Evolutionary conservation across 129 eudicot species (phyloP).

Genomic region (Chrysanthemum seticuspe): DNA sequence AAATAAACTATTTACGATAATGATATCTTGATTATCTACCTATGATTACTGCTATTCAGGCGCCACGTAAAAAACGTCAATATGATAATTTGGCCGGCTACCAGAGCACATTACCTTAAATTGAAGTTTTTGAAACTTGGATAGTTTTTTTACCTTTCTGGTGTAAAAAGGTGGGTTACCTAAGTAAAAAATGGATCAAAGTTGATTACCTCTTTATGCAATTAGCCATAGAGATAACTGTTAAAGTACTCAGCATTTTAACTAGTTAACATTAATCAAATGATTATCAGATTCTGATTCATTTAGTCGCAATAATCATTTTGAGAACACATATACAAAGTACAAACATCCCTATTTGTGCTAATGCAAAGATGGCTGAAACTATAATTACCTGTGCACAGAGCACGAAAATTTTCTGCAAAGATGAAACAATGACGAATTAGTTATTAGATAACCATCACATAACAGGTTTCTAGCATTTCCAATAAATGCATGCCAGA

Average conservation of each 20-base stretch:
- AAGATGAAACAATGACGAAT: conserved; percentile 20
- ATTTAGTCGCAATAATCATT: background rate
- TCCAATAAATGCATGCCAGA: background rate
- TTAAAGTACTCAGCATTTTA: background rate
- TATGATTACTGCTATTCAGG: too few species aligned
- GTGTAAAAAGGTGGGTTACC: too few species aligned
- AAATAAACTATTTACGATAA: background rate
- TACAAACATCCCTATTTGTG: background rate
- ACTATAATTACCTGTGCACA: conserved; percentile 64
- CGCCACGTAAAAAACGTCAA: too few species aligned
- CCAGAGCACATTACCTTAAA: too few species aligned
- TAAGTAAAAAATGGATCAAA: too few species aligned
- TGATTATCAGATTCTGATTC: background rate
- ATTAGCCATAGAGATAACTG: too few species aligned
- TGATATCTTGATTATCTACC: background rate
- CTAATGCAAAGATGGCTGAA: background rate
- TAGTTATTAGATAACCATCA: background rate
- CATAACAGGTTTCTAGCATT: background rate
- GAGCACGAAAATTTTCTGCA: conserved; percentile 81
- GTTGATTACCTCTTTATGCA: too few species aligned
- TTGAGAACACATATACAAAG: background rate
- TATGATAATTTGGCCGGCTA: too few species aligned
- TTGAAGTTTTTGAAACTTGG: too few species aligned
- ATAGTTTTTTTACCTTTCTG: too few species aligned
- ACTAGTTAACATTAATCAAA: background rate